Evolutionary conservation across 202 grass and related monocot genomes (phyloP).

Genomic region (Panicum virgatum): DNA sequence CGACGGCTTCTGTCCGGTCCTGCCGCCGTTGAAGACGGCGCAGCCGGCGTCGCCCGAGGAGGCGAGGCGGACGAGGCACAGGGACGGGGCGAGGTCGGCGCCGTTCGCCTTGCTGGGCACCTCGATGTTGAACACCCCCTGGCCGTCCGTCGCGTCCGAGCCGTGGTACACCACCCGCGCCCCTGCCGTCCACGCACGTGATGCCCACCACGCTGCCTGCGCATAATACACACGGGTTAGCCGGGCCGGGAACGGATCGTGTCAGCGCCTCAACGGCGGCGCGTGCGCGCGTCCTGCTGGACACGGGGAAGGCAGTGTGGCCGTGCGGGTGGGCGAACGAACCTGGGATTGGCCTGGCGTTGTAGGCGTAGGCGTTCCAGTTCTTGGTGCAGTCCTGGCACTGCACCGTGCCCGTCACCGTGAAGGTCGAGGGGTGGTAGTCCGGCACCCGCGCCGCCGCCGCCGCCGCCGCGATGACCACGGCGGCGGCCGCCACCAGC

Average conservation of each 20-base stretch:
- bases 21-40: slow-evolving; percentile 59
- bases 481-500: slow-evolving; percentile 11
- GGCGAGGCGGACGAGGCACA: slow-evolving; percentile 56
- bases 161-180: slow-evolving; percentile 46
- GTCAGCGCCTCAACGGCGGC: too few relatives aligned
- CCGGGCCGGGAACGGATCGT: too few relatives aligned
- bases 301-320: rapidly evolving
- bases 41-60: slow-evolving; percentile 53
- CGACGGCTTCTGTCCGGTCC: slow-evolving; percentile 36
- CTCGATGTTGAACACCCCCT: slow-evolving; percentile 57
- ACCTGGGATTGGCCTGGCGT: slow-evolving; percentile 58
- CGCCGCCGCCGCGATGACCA: neutral
- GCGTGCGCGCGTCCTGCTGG: too few relatives aligned
- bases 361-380: slow-evolving; percentile 68
- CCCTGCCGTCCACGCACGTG: slow-evolving; percentile 52
- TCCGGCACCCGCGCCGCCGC: neutral
- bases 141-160: slow-evolving; percentile 45
- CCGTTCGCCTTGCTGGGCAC: slow-evolving; percentile 38
- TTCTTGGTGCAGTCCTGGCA: slow-evolving; percentile 92
- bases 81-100: slow-evolving; percentile 12
- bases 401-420: slow-evolving; percentile 57
- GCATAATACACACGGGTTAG: rapidly evolving
- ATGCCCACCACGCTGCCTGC: slow-evolving; percentile 62
- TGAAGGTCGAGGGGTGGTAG: slow-evolving; percentile 44
- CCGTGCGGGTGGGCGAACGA: neutral